These are phyloP conservation scores for Pluteus cervinus DNA, from an alignment of 768 basidiomycete species.

Conservation along the genomic window DNA sequence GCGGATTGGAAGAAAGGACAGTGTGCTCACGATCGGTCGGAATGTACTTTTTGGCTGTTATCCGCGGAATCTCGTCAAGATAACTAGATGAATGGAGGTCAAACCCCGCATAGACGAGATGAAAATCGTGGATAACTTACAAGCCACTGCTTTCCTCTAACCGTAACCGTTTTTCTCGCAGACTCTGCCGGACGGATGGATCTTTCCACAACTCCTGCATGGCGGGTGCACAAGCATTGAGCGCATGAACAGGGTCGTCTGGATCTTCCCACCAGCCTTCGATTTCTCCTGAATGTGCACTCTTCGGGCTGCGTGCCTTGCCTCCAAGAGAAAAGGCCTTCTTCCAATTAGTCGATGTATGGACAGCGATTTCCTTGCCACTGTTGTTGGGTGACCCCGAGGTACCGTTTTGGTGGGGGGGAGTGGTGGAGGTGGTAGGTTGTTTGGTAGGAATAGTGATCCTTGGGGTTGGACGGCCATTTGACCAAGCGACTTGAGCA, in stretches of 20 bases:
- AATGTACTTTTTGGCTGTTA: constrained; percentile 76
- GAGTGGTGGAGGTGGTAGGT: constrained; percentile 22
- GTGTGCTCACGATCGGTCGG: constrained; percentile 60
- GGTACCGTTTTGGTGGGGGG: too few species aligned
- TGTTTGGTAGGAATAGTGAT: constrained; percentile 39
- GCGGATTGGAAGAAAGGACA: constrained; percentile 7
- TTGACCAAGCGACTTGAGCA: constrained; percentile 15
- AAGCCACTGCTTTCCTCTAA: constrained; percentile 83
- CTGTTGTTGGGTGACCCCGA: constrained; percentile 21
- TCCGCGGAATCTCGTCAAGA: constrained; percentile 73
- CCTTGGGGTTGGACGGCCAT: constrained; percentile 44
- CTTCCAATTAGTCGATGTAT: constrained; percentile 64
- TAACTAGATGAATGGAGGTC: constrained; percentile 42
- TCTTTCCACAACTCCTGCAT: constrained; percentile 80
- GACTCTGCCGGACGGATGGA: constrained; percentile 51
- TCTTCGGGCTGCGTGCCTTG: constrained; percentile 62
- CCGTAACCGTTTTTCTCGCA: constrained; percentile 61
- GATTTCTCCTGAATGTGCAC: constrained; percentile 63
- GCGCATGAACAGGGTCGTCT: constrained; percentile 69
- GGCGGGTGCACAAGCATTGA: constrained; percentile 54
- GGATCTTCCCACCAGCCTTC: constrained; percentile 86
- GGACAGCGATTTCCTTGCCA: constrained; percentile 52
- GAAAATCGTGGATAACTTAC: constrained; percentile 37
- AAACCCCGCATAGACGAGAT: constrained; percentile 8
- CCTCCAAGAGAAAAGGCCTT: constrained; percentile 55